phyloP scores from a whole-genome alignment of 306 rosid species.

The Rosa chinensis region DNA sequence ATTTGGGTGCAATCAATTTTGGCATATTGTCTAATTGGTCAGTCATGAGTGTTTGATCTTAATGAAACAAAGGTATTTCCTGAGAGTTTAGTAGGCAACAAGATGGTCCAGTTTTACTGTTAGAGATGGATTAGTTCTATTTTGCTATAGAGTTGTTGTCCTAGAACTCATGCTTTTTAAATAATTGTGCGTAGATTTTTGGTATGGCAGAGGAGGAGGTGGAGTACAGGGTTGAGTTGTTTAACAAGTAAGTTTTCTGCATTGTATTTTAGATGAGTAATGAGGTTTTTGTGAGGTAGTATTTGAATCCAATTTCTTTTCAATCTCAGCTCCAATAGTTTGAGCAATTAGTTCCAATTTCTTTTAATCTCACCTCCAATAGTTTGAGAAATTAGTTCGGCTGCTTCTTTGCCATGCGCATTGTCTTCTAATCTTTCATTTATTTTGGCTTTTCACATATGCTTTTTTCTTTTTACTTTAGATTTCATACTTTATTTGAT shows the following conservation, averaged over 20 bases:
- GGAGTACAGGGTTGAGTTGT: slow-evolving; percentile 93
- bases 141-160: not conserved
- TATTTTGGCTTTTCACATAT: not conserved
- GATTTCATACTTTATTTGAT: not conserved
- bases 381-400: not conserved
- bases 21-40: too few relatives aligned
- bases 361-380: not conserved
- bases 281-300: too few relatives aligned
- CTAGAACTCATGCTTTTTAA: not conserved
- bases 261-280: slow-evolving; percentile 17
- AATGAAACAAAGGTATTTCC: too few relatives aligned
- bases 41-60: too few relatives aligned
- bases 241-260: slow-evolving; percentile 70
- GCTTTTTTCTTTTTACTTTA: not conserved
- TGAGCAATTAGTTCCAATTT: too few relatives aligned
- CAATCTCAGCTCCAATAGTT: too few relatives aligned
- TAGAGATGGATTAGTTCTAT: not conserved
- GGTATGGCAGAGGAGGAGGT: slow-evolving; percentile 47
- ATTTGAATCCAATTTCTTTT: not conserved
- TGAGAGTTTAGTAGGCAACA: too few relatives aligned
- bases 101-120: not conserved
- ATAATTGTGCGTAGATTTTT: slow-evolving; percentile 51
- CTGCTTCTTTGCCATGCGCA: not conserved
- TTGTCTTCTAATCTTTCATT: not conserved
- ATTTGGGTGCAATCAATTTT: not conserved